phyloP scores from a whole-genome alignment of 345 rosid species.

The Euphorbia peplus region DNA sequence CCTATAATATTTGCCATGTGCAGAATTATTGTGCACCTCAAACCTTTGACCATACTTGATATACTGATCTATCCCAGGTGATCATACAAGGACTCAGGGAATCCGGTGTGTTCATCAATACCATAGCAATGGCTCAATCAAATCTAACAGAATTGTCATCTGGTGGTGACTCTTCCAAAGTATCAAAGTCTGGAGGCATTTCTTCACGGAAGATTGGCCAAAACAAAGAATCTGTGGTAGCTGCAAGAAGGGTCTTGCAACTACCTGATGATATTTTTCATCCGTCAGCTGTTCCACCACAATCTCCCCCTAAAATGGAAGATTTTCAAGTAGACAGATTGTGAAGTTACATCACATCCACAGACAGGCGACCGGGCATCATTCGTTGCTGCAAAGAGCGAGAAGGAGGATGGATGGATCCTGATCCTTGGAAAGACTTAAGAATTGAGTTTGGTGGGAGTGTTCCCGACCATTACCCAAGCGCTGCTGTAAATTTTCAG shows the following conservation, averaged over 20 bases:
- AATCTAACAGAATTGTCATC: conserved; percentile 31
- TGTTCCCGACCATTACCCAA: conserved; percentile 53
- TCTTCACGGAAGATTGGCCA: conserved; percentile 54
- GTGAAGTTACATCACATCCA: background rate
- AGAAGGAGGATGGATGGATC: background rate
- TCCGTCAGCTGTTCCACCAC: conserved; percentile 53
- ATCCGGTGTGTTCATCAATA: conserved; percentile 61
- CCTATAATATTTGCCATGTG: conserved; percentile 6
- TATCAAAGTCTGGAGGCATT: conserved; percentile 32
- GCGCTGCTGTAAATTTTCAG: conserved; percentile 40
- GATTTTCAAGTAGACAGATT: conserved; percentile 19
- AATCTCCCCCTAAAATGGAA: conserved; percentile 52
- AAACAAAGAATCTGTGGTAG: conserved; percentile 42
- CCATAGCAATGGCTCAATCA: conserved; percentile 45
- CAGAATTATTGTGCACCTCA: background rate
- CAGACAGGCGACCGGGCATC: background rate
- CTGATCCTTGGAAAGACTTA: too few relatives aligned
- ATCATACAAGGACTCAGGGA: conserved; percentile 70
- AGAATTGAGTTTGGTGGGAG: conserved; percentile 25
- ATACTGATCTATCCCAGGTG: conserved; percentile 49
- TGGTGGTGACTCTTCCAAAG: conserved; percentile 36
- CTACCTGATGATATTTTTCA: conserved; percentile 15
- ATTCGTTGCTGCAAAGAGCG: background rate
- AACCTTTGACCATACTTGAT: background rate
- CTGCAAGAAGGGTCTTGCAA: conserved; percentile 50